Evolutionary conservation across 1,139 yeast species (phyloP).

Genomic region (Hansenula anomala): DNA sequence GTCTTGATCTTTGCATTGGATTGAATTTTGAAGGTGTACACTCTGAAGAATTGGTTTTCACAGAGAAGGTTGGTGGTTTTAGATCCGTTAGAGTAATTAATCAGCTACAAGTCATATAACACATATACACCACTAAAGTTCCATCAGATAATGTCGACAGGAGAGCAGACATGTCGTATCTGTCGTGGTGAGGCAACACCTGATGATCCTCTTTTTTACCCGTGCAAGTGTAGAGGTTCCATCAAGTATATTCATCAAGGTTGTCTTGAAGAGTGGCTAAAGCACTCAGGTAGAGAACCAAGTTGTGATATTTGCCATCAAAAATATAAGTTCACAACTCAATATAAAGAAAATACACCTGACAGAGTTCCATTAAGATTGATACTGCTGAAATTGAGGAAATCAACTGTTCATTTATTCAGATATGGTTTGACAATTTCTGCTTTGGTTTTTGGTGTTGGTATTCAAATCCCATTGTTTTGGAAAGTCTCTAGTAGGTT

Average conservation of each 20-base stretch:
- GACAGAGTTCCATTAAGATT: conserved; percentile 49
- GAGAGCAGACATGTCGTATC: conserved; percentile 69
- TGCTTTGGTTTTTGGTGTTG: conserved; percentile 36
- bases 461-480: conserved; percentile 51
- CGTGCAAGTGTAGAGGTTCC: conserved; percentile 92
- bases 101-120: too few species aligned
- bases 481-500: conserved; percentile 51
- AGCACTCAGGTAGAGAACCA: conserved; percentile 34
- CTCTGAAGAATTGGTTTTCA: too few species aligned
- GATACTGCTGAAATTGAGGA: conserved; percentile 35
- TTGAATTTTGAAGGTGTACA: too few species aligned
- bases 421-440: conserved; percentile 29
- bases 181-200: conserved; percentile 88
- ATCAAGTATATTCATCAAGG: conserved; percentile 92
- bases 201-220: conserved; percentile 80
- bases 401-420: conserved; percentile 22
- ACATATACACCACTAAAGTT: neutral
- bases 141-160: conserved; percentile 2
- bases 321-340: conserved; percentile 66
- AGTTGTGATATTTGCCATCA: conserved; percentile 89
- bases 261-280: conserved; percentile 86
- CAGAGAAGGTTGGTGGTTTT: too few species aligned
- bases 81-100: too few species aligned
- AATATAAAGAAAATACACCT: conserved; percentile 72
- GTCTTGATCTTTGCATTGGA: too few species aligned